Conservation (phyloP, 2,329 filamentous ascomycete genomes). For the Esteya vermicola region DNA sequence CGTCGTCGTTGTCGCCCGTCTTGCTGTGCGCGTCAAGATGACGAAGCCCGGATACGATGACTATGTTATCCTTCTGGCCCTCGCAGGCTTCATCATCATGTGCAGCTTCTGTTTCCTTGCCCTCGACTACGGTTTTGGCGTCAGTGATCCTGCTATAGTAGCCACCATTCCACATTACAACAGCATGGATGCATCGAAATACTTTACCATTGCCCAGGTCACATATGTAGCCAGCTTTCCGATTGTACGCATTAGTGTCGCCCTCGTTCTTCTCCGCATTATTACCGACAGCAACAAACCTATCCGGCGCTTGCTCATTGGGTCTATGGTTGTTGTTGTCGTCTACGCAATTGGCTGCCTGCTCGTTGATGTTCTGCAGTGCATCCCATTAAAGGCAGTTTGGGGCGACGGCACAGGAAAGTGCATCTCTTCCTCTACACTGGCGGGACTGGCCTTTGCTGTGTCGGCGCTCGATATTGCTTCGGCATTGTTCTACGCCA, state of each 20-base stretch:
- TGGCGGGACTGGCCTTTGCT: background rate
- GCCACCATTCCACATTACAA: background rate
- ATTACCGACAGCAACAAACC: background rate
- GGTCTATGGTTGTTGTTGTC: background rate
- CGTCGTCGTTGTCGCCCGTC: background rate
- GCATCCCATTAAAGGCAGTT: background rate
- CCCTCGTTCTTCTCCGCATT: slow-evolving; percentile 1
- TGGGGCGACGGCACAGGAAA: slow-evolving; percentile 1
- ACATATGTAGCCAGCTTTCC: slow-evolving; percentile 1
- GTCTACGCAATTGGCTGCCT: background rate
- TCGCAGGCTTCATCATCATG: slow-evolving; percentile 1
- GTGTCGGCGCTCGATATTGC: background rate
- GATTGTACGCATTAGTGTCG: slow-evolving; percentile 1
- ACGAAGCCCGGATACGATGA: slow-evolving; percentile 1
- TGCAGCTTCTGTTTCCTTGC: background rate
- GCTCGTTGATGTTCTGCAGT: slow-evolving; percentile 1
- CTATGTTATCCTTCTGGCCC: background rate
- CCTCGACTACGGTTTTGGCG: background rate
- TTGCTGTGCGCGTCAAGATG: background rate
- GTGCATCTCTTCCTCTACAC: background rate
- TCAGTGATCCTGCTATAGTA: background rate
- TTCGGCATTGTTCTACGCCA: background rate
- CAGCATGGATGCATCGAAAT: background rate
- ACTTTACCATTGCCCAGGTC: background rate
- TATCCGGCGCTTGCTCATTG: background rate